phyloP scores from a whole-genome alignment of 2,329 filamentous ascomycete genomes.

The Phoma sp. region DNA sequence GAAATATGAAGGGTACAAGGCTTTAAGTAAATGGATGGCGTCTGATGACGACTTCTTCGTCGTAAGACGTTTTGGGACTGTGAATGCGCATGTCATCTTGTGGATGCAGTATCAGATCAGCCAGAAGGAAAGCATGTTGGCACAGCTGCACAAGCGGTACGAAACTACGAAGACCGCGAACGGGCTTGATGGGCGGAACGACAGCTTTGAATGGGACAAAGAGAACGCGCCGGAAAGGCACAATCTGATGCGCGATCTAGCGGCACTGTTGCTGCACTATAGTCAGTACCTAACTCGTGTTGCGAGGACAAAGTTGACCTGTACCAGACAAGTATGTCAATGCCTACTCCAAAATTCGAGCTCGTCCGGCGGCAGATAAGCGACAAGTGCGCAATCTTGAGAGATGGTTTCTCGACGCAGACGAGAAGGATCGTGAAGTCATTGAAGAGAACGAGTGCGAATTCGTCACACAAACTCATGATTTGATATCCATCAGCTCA shows the following conservation, averaged over 20 bases:
- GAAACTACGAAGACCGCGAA: background rate
- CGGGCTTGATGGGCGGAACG: constrained; percentile 10
- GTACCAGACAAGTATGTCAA: constrained; percentile 26
- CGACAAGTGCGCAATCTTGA: constrained; percentile 21
- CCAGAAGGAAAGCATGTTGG: constrained; percentile 20
- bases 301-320: background rate
- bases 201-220: constrained; percentile 26
- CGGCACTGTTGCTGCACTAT: constrained; percentile 21
- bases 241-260: constrained; percentile 23
- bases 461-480: constrained; percentile 7
- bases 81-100: constrained; percentile 34
- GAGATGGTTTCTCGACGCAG: constrained; percentile 12
- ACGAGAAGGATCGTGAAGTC: constrained; percentile 3
- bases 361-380: constrained; percentile 17
- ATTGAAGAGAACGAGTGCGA: constrained; percentile 16
- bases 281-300: constrained; percentile 13
- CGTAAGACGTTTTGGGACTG: constrained; percentile 31
- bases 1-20: constrained; percentile 38
- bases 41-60: constrained; percentile 42
- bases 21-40: constrained; percentile 36
- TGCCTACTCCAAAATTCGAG: constrained; percentile 24
- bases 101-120: constrained; percentile 32
- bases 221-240: constrained; percentile 11
- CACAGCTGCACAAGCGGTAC: constrained; percentile 14
- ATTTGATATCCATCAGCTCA: constrained; percentile 29